Base-by-base conservation (phyloP, 805 yeast genomes). In the Zygosaccharomyces gambellarensis region DNA sequence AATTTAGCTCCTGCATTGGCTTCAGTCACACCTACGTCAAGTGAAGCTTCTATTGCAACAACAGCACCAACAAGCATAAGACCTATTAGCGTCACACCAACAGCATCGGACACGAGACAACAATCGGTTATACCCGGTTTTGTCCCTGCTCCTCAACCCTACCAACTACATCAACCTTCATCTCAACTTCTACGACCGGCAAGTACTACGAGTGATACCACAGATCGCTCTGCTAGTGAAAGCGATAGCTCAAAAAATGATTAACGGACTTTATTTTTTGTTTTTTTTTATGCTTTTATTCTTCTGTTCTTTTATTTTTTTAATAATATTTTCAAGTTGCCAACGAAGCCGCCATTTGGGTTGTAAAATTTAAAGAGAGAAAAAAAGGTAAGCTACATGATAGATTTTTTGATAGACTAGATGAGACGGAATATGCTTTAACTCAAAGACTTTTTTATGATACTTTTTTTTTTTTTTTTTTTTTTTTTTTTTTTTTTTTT, bases 101-200 rank as follows among this genome's bases (percentile, higher is more conserved):
- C 31, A n/a, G 43, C 43, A 27, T 17, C 43, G 8, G 31, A 27
- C 7, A 21, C 43, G n/a, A 17, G 34, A 17, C 36, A 17, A 5
- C 44, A 9, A 21, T 14, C 17, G 14, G 8, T 9, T 17, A 14
- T 31, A 3, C n/a, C 22, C 5, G 44, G 36, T 21, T 25, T 41
- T 10, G 27, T 41, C 5, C 44, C 44, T 12, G 22, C 43, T 19
- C 42, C 39, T 25, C 25, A 43, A 17, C 31, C 44, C n/a, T 54
- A 47, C 23, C 51, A 53, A 36, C 52, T 50, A 36, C 55, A 50
- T 30, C 44, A 51, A 36, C 21, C 34, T 10, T 30, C 54, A 42
- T 41, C 54, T 42, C 43, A 55, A 47, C 39, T 53, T 41, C 41
- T 39, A 46, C 36, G 50, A 49, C 14, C 56, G 46, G 45, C 44